These are phyloP conservation scores for Alternaria viburni DNA, from an alignment of 2,329 filamentous ascomycete species.

Conservation along the genomic window DNA sequence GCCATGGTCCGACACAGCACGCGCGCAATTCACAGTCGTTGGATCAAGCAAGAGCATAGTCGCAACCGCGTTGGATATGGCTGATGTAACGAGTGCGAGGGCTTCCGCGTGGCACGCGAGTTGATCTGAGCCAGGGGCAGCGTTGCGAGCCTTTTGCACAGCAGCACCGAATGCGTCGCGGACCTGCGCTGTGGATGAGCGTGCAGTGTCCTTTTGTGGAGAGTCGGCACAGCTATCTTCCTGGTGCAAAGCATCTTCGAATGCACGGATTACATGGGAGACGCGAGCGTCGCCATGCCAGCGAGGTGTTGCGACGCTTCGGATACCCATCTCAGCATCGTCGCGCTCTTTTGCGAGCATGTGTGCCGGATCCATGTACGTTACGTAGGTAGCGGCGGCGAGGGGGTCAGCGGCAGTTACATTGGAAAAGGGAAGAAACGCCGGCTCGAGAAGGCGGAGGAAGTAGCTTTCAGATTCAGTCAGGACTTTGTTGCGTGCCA, in stretches of 20 bases:
- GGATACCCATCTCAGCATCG: background rate
- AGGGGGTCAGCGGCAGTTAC: conserved; percentile 28
- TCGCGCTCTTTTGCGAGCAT: background rate
- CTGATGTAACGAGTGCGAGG: background rate
- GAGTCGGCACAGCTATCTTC: background rate
- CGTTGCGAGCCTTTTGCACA: background rate
- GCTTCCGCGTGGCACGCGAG: background rate
- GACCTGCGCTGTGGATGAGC: background rate
- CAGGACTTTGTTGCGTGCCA: conserved; percentile 16
- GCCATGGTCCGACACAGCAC: conserved; percentile 7
- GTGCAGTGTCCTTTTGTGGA: conserved; percentile 1
- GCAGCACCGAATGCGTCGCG: background rate
- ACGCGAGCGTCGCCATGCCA: conserved; percentile 36
- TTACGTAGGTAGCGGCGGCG: conserved; percentile 27
- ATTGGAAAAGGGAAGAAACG: conserved; percentile 14
- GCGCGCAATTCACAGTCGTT: conserved; percentile 4
- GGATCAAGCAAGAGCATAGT: conserved; percentile 12
- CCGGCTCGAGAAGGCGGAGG: conserved; percentile 18
- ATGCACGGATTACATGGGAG: conserved; percentile 30
- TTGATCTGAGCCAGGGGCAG: background rate
- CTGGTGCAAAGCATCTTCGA: conserved; percentile 23
- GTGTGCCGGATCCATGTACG: conserved; percentile 33
- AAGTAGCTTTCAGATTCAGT: conserved; percentile 2
- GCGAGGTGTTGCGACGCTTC: background rate
- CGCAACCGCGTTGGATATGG: conserved; percentile 1